Percentiles rank a stretch among this genome's conserved stretches.
phyloP scores from a whole-genome alignment of 345 rosid genomes.

The Excoecaria cochinchinensis region DNA sequence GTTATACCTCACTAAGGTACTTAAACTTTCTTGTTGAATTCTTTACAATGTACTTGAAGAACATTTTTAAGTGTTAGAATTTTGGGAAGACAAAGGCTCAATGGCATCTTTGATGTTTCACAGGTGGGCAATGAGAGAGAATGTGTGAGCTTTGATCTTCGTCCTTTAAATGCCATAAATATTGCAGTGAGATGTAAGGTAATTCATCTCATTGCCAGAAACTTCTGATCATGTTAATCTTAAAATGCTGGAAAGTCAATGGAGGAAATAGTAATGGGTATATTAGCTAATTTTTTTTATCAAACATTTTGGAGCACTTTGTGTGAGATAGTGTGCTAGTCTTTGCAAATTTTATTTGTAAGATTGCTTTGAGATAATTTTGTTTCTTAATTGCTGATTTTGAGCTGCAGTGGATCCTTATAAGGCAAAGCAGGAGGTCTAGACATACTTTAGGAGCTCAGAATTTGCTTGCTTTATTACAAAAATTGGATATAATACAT shows the following conservation, averaged over 20 bases:
- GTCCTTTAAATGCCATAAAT: slow-evolving; percentile 96
- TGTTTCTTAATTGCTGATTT: background rate
- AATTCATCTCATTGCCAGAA: slow-evolving; percentile 9
- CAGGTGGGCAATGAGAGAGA: slow-evolving; percentile 65
- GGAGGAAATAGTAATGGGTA: background rate
- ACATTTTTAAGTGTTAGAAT: background rate
- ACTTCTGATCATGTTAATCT: background rate
- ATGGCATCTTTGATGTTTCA: slow-evolving; percentile 16
- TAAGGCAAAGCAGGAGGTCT: too few species aligned
- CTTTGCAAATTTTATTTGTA: background rate
- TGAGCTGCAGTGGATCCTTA: background rate
- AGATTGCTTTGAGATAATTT: background rate
- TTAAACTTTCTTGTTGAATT: slow-evolving; percentile 5
- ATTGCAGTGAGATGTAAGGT: slow-evolving; percentile 99
- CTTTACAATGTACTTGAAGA: background rate
- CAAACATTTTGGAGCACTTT: background rate
- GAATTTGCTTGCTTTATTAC: background rate
- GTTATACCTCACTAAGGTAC: slow-evolving; percentile 75
- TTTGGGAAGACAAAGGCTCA: background rate
- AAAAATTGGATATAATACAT: background rate
- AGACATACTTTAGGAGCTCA: background rate
- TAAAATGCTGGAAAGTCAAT: background rate
- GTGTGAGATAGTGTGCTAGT: background rate
- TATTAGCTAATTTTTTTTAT: background rate
- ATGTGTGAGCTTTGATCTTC: slow-evolving; percentile 78